A percentile compares a stretch with the other conserved stretches of the same genome.
Conservation (phyloP, 306 rosid genomes). For the Glycyrrhiza uralensis region DNA sequence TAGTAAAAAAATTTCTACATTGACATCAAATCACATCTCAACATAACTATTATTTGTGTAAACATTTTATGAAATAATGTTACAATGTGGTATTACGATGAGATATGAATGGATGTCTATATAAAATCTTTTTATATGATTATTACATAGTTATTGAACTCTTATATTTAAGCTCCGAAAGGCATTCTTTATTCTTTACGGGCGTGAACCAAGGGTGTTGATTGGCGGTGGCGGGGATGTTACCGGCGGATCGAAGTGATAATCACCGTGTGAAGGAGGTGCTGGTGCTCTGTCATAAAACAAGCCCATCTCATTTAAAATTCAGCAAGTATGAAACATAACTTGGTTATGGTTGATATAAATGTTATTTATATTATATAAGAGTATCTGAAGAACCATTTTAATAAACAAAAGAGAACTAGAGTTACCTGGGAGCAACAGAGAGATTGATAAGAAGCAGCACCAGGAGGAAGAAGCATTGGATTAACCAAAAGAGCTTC, state of each 20-base stretch:
- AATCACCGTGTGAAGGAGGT: not conserved
- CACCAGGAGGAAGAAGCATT: not conserved
- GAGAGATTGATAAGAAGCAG: slow-evolving; percentile 3
- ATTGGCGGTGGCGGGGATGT: not conserved
- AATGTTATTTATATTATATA: no score
- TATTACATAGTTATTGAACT: no score
- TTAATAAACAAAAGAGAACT: not conserved
- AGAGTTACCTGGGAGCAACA: not conserved
- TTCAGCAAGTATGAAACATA: not conserved
- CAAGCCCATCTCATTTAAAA: not conserved
- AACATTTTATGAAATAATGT: no score
- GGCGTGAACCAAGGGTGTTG: not conserved
- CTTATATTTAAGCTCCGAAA: no score
- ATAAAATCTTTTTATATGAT: no score
- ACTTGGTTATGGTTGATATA: not conserved
- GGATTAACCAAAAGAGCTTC: not conserved
- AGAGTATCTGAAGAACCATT: no score
- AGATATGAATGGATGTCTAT: no score
- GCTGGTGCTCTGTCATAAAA: slow-evolving; percentile 5
- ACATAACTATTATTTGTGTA: no score
- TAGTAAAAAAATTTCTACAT: no score
- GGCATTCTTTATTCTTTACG: not conserved
- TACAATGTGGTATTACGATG: no score
- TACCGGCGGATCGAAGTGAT: not conserved
- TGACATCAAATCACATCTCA: no score